Conservation (phyloP, 345 rosid genomes). For the Salix suchowensis region DNA sequence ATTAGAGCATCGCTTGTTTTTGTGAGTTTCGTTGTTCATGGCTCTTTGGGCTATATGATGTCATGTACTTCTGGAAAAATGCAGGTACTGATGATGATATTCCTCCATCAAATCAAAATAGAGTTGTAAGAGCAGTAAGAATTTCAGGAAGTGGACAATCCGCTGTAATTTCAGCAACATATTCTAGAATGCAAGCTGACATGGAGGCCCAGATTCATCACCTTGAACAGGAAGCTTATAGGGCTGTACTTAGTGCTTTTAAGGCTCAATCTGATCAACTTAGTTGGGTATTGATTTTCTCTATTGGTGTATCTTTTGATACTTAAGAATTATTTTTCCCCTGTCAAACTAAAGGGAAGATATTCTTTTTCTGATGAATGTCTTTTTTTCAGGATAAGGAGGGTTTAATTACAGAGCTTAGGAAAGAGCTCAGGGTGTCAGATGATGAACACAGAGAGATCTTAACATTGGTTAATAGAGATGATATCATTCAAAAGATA, state of each 20-base stretch:
- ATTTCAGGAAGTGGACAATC: conserved; percentile 38
- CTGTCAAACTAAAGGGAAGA: not conserved
- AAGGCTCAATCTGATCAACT: conserved; percentile 98
- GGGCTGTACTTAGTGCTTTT: conserved; percentile 88
- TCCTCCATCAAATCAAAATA: conserved; percentile 36
- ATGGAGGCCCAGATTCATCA: conserved; percentile 90
- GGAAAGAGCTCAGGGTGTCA: conserved; percentile 90
- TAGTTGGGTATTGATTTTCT: conserved; percentile 66
- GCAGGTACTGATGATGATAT: conserved; percentile 49
- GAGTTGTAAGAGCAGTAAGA: conserved; percentile 29
- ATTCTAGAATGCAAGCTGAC: conserved; percentile 35
- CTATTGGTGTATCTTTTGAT: not conserved
- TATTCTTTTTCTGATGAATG: not conserved
- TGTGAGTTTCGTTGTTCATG: not conserved
- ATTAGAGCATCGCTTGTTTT: no score
- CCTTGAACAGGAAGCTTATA: conserved; percentile 96
- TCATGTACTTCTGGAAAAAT: not conserved
- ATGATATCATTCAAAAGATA: conserved; percentile 71
- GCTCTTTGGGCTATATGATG: not conserved
- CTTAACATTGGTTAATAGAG: conserved; percentile 70
- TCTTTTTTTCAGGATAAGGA: conserved; percentile 69
- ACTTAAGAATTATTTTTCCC: not conserved
- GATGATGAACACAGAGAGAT: conserved; percentile 97
- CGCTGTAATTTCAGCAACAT: conserved; percentile 33
- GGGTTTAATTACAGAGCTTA: conserved; percentile 84